Percentiles rank a stretch among this genome's conserved stretches.
These are phyloP conservation scores for Onygena corvina DNA, from an alignment of 2,329 filamentous ascomycete genomes.

Conservation along the genomic window DNA sequence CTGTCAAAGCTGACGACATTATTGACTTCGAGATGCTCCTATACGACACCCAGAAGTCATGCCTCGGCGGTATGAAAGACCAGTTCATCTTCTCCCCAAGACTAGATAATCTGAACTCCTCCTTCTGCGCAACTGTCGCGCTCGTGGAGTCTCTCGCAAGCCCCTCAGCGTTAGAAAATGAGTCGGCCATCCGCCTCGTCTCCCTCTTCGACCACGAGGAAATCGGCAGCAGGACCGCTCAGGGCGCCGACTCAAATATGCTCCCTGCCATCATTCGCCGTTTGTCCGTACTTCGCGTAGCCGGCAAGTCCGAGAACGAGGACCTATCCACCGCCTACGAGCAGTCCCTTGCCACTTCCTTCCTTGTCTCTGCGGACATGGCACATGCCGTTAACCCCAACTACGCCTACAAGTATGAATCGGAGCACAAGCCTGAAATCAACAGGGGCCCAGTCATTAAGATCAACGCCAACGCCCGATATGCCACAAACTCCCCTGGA, in stretches of 20 bases:
- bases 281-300: slow-evolving; percentile 63
- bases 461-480: slow-evolving; percentile 93
- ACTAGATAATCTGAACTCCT: slow-evolving; percentile 92
- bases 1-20: slow-evolving; percentile 56
- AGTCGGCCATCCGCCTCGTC: slow-evolving; percentile 75
- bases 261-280: slow-evolving; percentile 77
- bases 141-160: slow-evolving; percentile 66
- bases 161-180: slow-evolving; percentile 55
- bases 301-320: slow-evolving; percentile 43
- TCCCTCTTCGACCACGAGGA: slow-evolving; percentile 97
- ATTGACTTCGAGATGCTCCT: slow-evolving; percentile 94
- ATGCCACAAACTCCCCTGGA: slow-evolving; percentile 90
- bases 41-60: slow-evolving; percentile 87
- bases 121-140: slow-evolving; percentile 78
- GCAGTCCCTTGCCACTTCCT: slow-evolving; percentile 79
- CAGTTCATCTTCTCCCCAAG: slow-evolving; percentile 95
- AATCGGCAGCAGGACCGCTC: slow-evolving; percentile 81
- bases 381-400: slow-evolving; percentile 94
- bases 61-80: slow-evolving; percentile 76
- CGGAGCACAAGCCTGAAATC: slow-evolving; percentile 82
- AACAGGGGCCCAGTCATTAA: slow-evolving; percentile 97
- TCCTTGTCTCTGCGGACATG: slow-evolving; percentile 95
- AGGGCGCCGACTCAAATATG: slow-evolving; percentile 86
- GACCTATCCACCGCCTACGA: slow-evolving; percentile 70
- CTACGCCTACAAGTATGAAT: slow-evolving; percentile 83